A percentile compares a stretch with the other conserved stretches of the same genome.
Evolutionary conservation across 1,284 basidiomycete species (phyloP).

Genomic region (Puccinia triticina): DNA sequence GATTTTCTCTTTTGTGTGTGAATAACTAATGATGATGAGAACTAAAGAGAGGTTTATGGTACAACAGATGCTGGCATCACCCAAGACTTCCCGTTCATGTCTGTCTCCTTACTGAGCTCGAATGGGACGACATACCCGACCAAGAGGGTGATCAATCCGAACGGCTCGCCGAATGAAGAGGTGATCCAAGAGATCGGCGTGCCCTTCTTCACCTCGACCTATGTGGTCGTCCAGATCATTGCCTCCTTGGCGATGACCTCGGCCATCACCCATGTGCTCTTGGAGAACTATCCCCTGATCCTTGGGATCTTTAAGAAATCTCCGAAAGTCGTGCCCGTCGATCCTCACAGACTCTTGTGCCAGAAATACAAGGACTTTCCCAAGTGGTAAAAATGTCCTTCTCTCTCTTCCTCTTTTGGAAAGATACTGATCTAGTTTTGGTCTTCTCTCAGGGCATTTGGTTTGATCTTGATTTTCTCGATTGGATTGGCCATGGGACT

Average conservation of each 20-base stretch:
- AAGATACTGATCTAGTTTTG: not conserved
- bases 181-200: constrained; percentile 29
- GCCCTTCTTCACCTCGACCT: constrained; percentile 33
- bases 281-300: constrained; percentile 17
- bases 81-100: constrained; percentile 51
- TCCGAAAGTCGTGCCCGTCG: not conserved
- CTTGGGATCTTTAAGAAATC: constrained; percentile 1
- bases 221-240: constrained; percentile 31
- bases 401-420: not conserved
- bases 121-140: constrained; percentile 40
- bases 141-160: constrained; percentile 28
- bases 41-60: not conserved
- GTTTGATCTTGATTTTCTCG: constrained; percentile 11
- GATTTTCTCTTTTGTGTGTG: too few species aligned
- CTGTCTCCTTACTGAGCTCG: constrained; percentile 26
- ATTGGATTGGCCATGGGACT: constrained; percentile 14
- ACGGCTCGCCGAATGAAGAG: constrained; percentile 44
- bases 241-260: constrained; percentile 27
- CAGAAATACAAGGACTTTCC: constrained; percentile 47
- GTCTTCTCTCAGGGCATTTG: constrained; percentile 35
- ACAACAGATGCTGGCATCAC: constrained; percentile 24
- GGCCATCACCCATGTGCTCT: constrained; percentile 39
- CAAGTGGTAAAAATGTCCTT: not conserved
- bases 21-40: too few species aligned
- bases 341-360: constrained; percentile 36